These are phyloP conservation scores for Aspergillus conjunctus DNA, from an alignment of 495 filamentous ascomycete species.

Conservation along the genomic window DNA sequence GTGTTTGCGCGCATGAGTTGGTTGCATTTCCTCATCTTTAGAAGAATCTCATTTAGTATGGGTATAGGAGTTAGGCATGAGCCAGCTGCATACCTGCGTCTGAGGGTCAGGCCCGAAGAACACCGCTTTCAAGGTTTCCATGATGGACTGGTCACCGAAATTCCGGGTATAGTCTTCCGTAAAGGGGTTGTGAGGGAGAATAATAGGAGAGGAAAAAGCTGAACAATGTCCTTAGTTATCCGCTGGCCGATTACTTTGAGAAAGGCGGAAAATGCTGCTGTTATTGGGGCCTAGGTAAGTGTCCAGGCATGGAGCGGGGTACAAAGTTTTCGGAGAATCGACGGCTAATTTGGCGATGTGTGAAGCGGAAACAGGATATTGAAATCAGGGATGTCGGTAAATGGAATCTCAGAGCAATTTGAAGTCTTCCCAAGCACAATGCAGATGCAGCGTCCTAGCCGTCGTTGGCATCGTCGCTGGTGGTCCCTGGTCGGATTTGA, in stretches of 20 bases:
- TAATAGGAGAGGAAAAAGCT: background rate
- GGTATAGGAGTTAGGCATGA: background rate
- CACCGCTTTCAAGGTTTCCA: slow-evolving; percentile 85
- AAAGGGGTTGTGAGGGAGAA: background rate
- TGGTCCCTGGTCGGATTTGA: background rate
- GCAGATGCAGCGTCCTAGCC: slow-evolving; percentile 1
- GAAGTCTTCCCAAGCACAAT: background rate
- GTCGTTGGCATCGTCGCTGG: slow-evolving; percentile 1
- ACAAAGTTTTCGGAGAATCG: background rate
- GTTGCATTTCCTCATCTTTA: slow-evolving; percentile 94
- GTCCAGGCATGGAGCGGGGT: background rate
- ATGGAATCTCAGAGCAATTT: background rate
- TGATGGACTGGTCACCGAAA: slow-evolving; percentile 37
- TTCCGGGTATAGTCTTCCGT: background rate
- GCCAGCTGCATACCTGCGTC: slow-evolving; percentile 65
- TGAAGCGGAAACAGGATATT: background rate
- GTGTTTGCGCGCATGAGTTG: slow-evolving; percentile 85
- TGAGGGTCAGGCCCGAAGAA: slow-evolving; percentile 93
- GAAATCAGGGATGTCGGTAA: background rate
- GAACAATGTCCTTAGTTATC: background rate
- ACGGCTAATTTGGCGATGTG: background rate
- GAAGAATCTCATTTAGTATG: slow-evolving; percentile 11
- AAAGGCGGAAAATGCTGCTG: no score
- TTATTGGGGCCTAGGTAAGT: background rate
- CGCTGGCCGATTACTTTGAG: background rate